phyloP scores from a whole-genome alignment of 495 filamentous ascomycete species.

The Annulohypoxylon stygium region DNA sequence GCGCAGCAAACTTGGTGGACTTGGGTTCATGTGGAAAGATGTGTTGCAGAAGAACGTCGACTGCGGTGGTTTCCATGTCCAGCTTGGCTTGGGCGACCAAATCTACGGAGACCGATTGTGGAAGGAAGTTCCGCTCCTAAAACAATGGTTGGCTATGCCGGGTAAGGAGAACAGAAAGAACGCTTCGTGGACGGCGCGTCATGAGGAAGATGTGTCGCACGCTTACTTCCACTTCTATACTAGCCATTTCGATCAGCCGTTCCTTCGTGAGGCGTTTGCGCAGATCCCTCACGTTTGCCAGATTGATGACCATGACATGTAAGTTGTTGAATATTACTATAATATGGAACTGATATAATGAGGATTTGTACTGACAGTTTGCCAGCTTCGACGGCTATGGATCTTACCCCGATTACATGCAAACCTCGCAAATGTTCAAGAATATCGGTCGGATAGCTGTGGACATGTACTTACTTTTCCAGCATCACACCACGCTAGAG shows the following conservation, averaged over 20 bases:
- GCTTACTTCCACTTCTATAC: conserved; percentile 99
- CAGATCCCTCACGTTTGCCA: conserved; percentile 95
- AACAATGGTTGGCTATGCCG: conserved; percentile 91
- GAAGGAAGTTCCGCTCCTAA: conserved; percentile 92
- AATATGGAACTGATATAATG: neutral
- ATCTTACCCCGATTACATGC: conserved; percentile 98
- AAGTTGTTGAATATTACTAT: conserved; percentile 56
- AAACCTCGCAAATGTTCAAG: conserved; percentile 96
- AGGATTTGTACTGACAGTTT: neutral
- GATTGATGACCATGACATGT: conserved; percentile 98
- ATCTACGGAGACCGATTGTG: conserved; percentile 96
- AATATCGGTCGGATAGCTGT: conserved; percentile 98
- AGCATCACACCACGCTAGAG: conserved; percentile 96
- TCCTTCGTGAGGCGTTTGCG: conserved; percentile 92
- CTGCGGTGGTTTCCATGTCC: conserved; percentile 93
- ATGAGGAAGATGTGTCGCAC: conserved; percentile 94
- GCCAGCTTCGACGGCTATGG: conserved; percentile 96
- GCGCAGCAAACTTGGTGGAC: conserved; percentile 83
- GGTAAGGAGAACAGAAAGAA: conserved; percentile 94
- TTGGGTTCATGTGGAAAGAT: conserved; percentile 98
- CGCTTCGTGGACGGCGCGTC: conserved; percentile 87
- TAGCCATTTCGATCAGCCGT: conserved; percentile 95
- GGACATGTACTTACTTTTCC: conserved; percentile 99
- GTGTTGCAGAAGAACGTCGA: conserved; percentile 97
- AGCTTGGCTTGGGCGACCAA: conserved; percentile 91